Evolutionary conservation across 495 filamentous ascomycete species (phyloP), one percentile per base, ranked within the genome.

Genomic region (Penicillium crystallinum): DNA sequence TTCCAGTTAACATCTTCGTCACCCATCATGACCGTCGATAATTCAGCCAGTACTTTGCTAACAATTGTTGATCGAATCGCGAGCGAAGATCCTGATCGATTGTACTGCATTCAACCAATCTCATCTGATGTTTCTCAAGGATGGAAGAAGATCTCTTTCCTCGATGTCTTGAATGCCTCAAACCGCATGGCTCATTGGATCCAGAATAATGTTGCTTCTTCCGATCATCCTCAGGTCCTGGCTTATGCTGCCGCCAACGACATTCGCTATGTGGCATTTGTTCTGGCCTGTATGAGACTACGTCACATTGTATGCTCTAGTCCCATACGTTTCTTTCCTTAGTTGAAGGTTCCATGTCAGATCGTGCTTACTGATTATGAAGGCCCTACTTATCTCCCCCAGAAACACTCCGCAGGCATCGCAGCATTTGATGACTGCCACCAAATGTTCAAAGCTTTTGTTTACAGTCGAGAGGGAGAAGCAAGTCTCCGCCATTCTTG

Each of bases 171-270:
- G 29, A 71, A 74, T 48, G 79, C 78, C 17, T 60, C 83, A 40
- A 79, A 85, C 55, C 66, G 63, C 6, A 57, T 70, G 17, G 75
- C 78, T 10, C 76, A 72, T 53, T 77, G 74, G 69, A 63, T 84
- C 33, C 55, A 74, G 23, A 37, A 60, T 6, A 58, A 55, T 1
- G 59, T 75, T 5, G 72, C 75, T 2, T 33, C 39, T 27, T 50
- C 37, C 9, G 42, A 41, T 30, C 19, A 33, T 2, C 55, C 61
- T 3, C 52, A 62, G 29, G 58, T 63, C 4, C 19, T 73, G 8
- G 62, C 60, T 3, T 74, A 72, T 54, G 55, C 71, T 22, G 70
- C 67, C 11, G 48, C 52, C 6, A 64, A 66, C 38, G 63, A 68
- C 31, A 41, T 66, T 35, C 58, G 60, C 0, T 68, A 68, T 39